Conservation (phyloP, 768 basidiomycete species). For the Pleurotus tuoliensis region DNA sequence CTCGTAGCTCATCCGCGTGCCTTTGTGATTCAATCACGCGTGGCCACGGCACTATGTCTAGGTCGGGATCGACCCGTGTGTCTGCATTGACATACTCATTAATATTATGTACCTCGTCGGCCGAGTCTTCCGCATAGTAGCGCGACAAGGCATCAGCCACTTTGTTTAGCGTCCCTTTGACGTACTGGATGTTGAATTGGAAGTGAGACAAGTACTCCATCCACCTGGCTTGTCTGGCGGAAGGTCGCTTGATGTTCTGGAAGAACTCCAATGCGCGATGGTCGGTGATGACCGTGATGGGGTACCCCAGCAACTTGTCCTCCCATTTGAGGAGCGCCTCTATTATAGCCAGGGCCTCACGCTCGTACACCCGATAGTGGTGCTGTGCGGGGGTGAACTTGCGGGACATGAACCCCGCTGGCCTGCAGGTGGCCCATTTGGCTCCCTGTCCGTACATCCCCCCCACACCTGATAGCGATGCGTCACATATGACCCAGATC, state of each 20-base stretch:
- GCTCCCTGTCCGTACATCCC: slow-evolving; percentile 21
- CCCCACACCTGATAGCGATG: no score
- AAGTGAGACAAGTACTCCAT: slow-evolving; percentile 23
- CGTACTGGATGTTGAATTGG: slow-evolving; percentile 19
- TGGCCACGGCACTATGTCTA: slow-evolving; percentile 4
- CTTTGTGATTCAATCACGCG: not conserved
- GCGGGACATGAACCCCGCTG: slow-evolving; percentile 18
- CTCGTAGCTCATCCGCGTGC: not conserved
- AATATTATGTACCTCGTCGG: slow-evolving; percentile 3
- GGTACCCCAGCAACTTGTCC: slow-evolving; percentile 23
- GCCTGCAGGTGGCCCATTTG: slow-evolving; percentile 18
- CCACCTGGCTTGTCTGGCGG: slow-evolving; percentile 19
- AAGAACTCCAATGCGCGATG: slow-evolving; percentile 24
- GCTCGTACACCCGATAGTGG: slow-evolving; percentile 14
- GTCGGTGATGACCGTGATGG: slow-evolving; percentile 21
- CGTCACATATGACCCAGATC: no score
- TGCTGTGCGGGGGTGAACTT: slow-evolving; percentile 18
- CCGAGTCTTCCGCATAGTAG: slow-evolving; percentile 18
- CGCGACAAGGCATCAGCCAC: slow-evolving; percentile 26
- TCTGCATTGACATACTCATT: slow-evolving; percentile 16
- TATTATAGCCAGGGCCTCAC: slow-evolving; percentile 11
- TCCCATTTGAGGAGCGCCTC: slow-evolving; percentile 25
- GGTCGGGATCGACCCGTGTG: slow-evolving; percentile 13
- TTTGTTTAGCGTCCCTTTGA: slow-evolving; percentile 19
- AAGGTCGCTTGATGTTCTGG: slow-evolving; percentile 13